Evolutionary conservation across 1,139 yeast genomes (phyloP), one percentile per base, ranked within the genome.

Genomic region (Debaryomyces nepalensis): DNA sequence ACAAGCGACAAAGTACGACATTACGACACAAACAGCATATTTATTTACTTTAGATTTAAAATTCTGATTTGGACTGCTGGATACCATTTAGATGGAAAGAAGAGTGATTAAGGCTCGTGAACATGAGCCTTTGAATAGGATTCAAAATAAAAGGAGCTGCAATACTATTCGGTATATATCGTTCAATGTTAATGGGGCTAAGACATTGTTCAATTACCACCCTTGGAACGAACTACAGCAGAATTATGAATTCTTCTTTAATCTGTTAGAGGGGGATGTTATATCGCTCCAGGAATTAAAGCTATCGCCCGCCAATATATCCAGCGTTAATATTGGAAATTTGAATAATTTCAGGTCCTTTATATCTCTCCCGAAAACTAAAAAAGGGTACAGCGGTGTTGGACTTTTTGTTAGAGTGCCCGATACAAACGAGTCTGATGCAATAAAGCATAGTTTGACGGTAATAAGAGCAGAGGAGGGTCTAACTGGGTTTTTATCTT

Each of bases 361-460:
- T 53, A 79, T 90, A 27, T 73, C 95, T 0, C 66, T 89, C 15
- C 96, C 97, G 0, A 59, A 60, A 8, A 46, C 58, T 2, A 82
- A 79, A 55, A 86, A 82, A 57, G 98, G 98, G 0, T 93, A 93
- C 59, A 81, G 95, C 47, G 99, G 99, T 0, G 98, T 93, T 2
- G 96, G 91, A 0, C 76, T 93, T 2, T 91, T 88, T 63, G 79
- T 91, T 2, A 68, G 90, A 49, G 58, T 68, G 3, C 82, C 84
- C 0, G 48, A 48, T 0, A 59, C 55, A 0, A 54, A 53, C 5
- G 84, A 82, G 26, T 59, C 75, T 0, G 56, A 55, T 0, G 24
- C 48, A n/a, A 49, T 75, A 26, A 54, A 60, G 50, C 53, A 59
- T 24, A 54, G 73, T 10, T 54, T 84, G 27, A 66, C 75, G 2